These are phyloP conservation scores for Fusarium sp. DNA, from an alignment of 2,329 filamentous ascomycete species.

Conservation along the genomic window DNA sequence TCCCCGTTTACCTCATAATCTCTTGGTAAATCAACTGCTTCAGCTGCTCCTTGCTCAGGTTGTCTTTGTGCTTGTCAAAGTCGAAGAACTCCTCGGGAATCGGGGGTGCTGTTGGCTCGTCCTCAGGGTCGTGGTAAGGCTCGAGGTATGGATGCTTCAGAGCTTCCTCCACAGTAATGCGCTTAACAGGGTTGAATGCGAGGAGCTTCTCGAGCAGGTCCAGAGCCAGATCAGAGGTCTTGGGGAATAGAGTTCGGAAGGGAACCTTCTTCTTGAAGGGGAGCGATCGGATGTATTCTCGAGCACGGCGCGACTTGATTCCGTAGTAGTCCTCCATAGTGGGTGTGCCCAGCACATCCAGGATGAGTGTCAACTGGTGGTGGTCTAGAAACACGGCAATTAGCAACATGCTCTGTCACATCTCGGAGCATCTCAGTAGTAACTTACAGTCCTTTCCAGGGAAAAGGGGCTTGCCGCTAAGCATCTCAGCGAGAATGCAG, in stretches of 20 bases:
- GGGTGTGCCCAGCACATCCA: constrained; percentile 96
- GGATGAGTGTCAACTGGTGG: constrained; percentile 95
- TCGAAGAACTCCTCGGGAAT: constrained; percentile 99
- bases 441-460: constrained; percentile 96
- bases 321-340: constrained; percentile 99
- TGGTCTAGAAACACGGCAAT: constrained; percentile 73
- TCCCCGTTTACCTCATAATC: constrained; percentile 74
- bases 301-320: constrained; percentile 96
- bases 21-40: constrained; percentile 98
- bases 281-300: constrained; percentile 97
- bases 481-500: constrained; percentile 98
- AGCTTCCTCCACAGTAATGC: constrained; percentile 97
- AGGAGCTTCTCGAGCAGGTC: constrained; percentile 95
- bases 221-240: constrained; percentile 96
- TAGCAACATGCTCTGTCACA: constrained; percentile 4
- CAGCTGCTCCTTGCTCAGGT: constrained; percentile 96
- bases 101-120: constrained; percentile 95
- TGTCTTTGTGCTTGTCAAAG: constrained; percentile 99
- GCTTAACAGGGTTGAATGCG: constrained; percentile 98
- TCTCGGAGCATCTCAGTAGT: neutral
- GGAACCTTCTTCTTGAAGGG: constrained; percentile 99
- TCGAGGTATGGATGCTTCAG: constrained; percentile 98
- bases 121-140: constrained; percentile 98
- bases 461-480: constrained; percentile 97
- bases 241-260: constrained; percentile 96